phyloP scores from a whole-genome alignment of 73 alveolate species.

The Breviolum minutum region DNA sequence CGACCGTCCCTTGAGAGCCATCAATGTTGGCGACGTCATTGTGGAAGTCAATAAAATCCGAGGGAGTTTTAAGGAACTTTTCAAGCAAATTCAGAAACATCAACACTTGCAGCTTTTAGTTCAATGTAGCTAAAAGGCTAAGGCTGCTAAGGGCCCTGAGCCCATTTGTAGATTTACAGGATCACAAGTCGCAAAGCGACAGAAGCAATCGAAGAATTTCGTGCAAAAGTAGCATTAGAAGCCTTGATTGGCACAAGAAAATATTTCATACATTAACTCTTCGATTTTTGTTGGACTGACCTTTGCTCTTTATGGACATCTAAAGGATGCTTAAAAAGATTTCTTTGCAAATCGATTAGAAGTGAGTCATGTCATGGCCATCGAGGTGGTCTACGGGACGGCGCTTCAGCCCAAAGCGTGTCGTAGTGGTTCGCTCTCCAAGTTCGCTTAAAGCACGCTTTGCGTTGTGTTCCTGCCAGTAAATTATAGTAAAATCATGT shows the following conservation, averaged over 20 bases:
- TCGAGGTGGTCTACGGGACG: conserved; percentile 73
- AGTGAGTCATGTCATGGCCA: too few species aligned
- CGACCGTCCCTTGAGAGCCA: conserved; percentile 12
- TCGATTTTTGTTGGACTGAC: not conserved
- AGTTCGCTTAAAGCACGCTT: not conserved
- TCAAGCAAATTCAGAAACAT: not conserved
- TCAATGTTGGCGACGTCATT: conserved; percentile 34
- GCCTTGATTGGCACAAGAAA: too few species aligned
- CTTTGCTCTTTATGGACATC: too few species aligned
- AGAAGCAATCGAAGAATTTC: not conserved
- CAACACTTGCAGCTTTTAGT: not conserved
- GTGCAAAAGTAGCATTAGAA: too few species aligned
- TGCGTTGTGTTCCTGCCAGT: too few species aligned
- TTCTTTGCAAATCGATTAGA: too few species aligned
- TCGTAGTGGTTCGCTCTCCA: conserved; percentile 13
- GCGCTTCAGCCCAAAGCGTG: conserved; percentile 90
- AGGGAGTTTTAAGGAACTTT: not conserved
- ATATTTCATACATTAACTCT: not conserved
- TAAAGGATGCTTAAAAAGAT: too few species aligned
- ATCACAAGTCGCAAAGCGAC: conserved; percentile 16
- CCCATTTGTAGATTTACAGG: too few species aligned
- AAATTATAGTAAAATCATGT: too few species aligned
- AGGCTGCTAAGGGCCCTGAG: too few species aligned
- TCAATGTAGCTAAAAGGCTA: not conserved
- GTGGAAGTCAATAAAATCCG: conserved; percentile 6